Conservation (phyloP, 208 protist genomes). For the Crithidia sp. region DNA sequence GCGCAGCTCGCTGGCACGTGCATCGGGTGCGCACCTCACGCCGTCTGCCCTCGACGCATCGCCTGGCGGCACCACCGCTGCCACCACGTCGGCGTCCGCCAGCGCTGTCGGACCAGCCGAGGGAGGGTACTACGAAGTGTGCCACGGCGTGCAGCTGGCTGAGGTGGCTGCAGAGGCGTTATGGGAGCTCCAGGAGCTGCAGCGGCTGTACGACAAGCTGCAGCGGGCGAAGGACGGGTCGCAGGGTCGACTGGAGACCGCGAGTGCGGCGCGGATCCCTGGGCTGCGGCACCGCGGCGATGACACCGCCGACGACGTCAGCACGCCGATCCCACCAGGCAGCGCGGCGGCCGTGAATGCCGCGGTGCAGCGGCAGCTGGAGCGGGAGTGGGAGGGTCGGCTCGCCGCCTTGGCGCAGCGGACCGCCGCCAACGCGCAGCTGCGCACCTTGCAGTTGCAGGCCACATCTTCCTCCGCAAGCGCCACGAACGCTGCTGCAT, state of each 20-base stretch:
- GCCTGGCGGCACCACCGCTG: not conserved
- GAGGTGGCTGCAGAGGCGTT: conserved; percentile 28
- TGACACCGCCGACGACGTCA: not conserved
- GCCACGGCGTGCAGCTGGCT: conserved; percentile 29
- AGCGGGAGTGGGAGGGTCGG: conserved; percentile 17
- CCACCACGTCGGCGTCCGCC: not conserved
- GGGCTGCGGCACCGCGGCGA: not conserved
- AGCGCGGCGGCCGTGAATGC: conserved; percentile 25
- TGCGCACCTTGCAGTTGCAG: not conserved
- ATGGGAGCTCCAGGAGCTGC: conserved; percentile 33
- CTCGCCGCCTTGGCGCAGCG: conserved; percentile 21
- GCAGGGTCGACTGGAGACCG: too few species aligned
- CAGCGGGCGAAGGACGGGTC: not conserved
- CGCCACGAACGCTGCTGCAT: too few species aligned
- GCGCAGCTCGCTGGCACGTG: not conserved
- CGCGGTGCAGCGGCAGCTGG: conserved; percentile 19
- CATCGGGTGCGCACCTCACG: not conserved
- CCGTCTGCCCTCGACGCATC: not conserved
- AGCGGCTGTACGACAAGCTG: conserved; percentile 2
- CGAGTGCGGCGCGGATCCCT: too few species aligned
- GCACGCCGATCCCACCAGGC: not conserved
- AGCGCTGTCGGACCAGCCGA: conserved; percentile 2
- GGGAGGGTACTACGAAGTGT: conserved; percentile 31
- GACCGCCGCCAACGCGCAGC: not conserved
- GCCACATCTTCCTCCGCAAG: not conserved